Conservation (phyloP, 1,284 basidiomycete genomes). For the Microbotryum silenes-acaulis region DNA sequence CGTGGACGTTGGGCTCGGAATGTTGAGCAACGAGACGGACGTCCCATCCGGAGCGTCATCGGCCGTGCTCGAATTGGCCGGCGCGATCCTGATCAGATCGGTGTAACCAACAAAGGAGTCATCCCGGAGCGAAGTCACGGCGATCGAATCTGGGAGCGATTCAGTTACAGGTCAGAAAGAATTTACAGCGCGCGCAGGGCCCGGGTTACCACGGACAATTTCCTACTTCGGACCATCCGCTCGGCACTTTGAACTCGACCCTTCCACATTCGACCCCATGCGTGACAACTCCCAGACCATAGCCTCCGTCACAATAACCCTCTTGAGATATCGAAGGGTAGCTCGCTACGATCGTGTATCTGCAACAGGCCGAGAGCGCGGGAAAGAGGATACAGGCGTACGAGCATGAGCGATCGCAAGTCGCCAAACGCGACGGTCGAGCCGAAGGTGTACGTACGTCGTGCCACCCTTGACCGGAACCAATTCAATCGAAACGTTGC, state of each 20-base stretch:
- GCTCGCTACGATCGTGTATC: constrained; percentile 17
- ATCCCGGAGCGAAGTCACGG: constrained; percentile 22
- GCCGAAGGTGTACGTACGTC: background rate
- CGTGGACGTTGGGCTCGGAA: constrained; percentile 17
- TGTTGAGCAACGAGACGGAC: constrained; percentile 13
- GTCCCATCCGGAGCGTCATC: constrained; percentile 13
- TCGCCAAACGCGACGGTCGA: background rate
- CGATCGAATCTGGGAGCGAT: constrained; percentile 21
- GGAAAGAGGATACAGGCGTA: background rate
- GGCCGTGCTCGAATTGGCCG: background rate
- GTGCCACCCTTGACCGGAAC: no score
- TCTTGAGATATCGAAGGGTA: constrained; percentile 16
- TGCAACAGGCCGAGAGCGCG: background rate
- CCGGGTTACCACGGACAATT: constrained; percentile 18
- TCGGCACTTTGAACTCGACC: constrained; percentile 24
- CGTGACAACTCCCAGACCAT: constrained; percentile 14
- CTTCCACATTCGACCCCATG: constrained; percentile 24
- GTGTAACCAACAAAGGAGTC: constrained; percentile 21
- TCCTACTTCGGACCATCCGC: constrained; percentile 14
- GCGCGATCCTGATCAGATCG: constrained; percentile 24
- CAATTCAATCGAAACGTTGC: constrained; percentile 26
- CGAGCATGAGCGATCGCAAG: background rate
- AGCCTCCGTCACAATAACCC: constrained; percentile 26
- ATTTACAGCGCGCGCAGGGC: background rate
- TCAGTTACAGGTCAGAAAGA: background rate